Evolutionary conservation across 768 basidiomycete genomes (phyloP).

Genomic region (Lactifluus pinguis): DNA sequence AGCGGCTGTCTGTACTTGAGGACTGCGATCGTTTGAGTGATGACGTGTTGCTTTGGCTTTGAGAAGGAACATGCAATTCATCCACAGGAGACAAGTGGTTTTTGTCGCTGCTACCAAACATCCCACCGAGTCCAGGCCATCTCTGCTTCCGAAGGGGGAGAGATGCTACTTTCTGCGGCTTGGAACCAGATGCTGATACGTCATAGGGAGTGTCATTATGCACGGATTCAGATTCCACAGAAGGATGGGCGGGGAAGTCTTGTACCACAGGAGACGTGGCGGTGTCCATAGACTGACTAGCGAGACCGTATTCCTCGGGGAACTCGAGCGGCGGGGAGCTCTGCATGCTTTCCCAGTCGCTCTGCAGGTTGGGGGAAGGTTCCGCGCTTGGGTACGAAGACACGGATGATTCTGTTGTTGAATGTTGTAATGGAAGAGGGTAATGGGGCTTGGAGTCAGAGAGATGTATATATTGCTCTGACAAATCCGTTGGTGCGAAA

Average conservation of each 20-base stretch:
- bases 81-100: conserved; percentile 63
- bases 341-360: conserved; percentile 52
- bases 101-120: conserved; percentile 70
- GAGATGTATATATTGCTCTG: conserved; percentile 13
- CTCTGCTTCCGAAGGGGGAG: conserved; percentile 64
- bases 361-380: conserved; percentile 19
- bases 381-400: conserved; percentile 18
- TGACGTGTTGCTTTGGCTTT: conserved; percentile 39
- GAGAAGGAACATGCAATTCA: conserved; percentile 48
- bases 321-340: conserved; percentile 42
- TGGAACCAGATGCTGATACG: conserved; percentile 35
- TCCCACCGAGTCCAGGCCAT: conserved; percentile 50
- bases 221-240: conserved; percentile 31
- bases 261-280: conserved; percentile 44
- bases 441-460: conserved; percentile 11
- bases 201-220: conserved; percentile 31
- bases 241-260: conserved; percentile 40
- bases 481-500: conserved; percentile 6
- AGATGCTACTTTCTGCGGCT: conserved; percentile 47
- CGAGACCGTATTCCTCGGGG: conserved; percentile 32
- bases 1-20: conserved; percentile 60
- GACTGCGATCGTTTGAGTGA: conserved; percentile 76
- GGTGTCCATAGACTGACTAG: conserved; percentile 40
- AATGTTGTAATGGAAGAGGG: conserved; percentile 16
- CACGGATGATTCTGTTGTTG: conserved; percentile 13